Base-by-base conservation (phyloP, 495 filamentous ascomycete species). In the Thermochaetoides thermophila region DNA sequence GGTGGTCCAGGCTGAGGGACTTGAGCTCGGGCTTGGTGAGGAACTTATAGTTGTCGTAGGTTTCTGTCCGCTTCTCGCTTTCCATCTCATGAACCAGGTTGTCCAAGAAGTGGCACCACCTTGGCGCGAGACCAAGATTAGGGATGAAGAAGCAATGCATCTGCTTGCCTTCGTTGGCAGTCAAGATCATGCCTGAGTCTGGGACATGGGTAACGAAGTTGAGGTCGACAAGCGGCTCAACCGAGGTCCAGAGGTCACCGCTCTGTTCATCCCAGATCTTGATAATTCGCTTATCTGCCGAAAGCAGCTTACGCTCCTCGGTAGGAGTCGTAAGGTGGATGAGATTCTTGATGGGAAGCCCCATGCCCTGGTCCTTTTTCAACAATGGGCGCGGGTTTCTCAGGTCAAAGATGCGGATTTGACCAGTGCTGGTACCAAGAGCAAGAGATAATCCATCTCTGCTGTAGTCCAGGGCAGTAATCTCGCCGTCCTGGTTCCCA, bases 1-100 rank as follows among this genome's bases (percentile, higher is more conserved):
- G 64, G 52, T 95, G 86, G 21, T 81, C 81, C 27, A 95, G 56
- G 46, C 77, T 89, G 37, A 95, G 69, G 0, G 68, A 66, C 34
- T 74, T 73, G 17, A 97, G 68, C 57, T 96, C 81, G 20, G 79
- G 72, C 31, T 79, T 50, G 4, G 87, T 92, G 35, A 99, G 63
- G 73, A 99, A 96, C 53, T 94, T 95, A 71, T 81, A 96, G 54
- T 96, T 95, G 55, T 96, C 91, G 61, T 95, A 99, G 10, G 92
- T 78, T 40, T 85, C 74, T 21, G 78, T 74, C 22, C 53, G 69
- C 12, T 52, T 53, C 42, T 69, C 64, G 50, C 91, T 86, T 2
- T 86, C 87, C 83, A 99, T 95, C 51, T 99, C 91, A 55, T 99
- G 91, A 11, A 94, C 91, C 32, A 97, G 67, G 47, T 87, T 92